Evolutionary conservation across 2,329 filamentous ascomycete genomes (phyloP).

Genomic region (Sclerotinia nivalis): DNA sequence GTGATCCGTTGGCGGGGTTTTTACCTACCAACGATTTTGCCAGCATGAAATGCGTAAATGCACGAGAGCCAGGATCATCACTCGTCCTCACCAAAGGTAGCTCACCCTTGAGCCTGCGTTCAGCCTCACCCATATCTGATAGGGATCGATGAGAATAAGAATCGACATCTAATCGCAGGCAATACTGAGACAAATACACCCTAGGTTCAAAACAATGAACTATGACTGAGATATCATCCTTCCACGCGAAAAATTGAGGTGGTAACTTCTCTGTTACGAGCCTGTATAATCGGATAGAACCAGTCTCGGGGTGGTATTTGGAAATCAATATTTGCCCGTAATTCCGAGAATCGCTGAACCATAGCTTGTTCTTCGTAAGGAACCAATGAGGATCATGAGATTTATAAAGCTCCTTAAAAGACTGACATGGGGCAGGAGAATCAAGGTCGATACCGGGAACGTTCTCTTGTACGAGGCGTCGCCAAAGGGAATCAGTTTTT

Average conservation of each 20-base stretch:
- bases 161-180: conserved; percentile 43
- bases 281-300: conserved; percentile 78
- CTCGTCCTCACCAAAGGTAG: background rate
- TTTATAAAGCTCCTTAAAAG: conserved; percentile 70
- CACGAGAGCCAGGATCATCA: background rate
- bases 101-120: conserved; percentile 13
- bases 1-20: too few species aligned
- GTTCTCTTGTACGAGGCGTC: conserved; percentile 65
- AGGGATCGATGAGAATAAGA: conserved; percentile 20
- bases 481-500: conserved; percentile 70
- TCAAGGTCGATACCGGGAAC: conserved; percentile 58
- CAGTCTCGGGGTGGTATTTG: conserved; percentile 66
- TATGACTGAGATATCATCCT: conserved; percentile 62
- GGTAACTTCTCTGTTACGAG: conserved; percentile 65
- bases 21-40: background rate
- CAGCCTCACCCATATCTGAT: conserved; percentile 3
- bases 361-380: conserved; percentile 74
- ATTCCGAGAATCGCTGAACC: conserved; percentile 77
- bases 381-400: conserved; percentile 85
- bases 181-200: conserved; percentile 62
- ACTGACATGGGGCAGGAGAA: conserved; percentile 58
- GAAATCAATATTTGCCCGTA: conserved; percentile 10
- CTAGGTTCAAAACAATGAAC: conserved; percentile 73
- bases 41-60: conserved; percentile 14
- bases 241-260: conserved; percentile 62